Evolutionary conservation across 768 basidiomycete species (phyloP).

Genomic region (Lyophyllum decastes): DNA sequence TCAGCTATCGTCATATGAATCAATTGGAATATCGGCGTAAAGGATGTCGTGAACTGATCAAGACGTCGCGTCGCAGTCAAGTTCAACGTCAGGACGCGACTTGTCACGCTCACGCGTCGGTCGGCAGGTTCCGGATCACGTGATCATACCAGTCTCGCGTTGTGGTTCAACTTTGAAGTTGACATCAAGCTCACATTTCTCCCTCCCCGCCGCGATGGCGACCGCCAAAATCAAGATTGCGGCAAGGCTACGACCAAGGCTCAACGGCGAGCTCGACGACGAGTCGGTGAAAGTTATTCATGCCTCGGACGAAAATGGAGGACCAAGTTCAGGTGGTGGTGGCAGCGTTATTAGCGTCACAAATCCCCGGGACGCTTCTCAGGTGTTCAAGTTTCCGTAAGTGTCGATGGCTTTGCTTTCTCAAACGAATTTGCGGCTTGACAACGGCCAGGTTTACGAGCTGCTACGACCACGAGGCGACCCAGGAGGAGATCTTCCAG

Average conservation of each 20-base stretch:
- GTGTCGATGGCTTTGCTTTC: conserved; percentile 20
- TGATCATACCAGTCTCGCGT: not conserved
- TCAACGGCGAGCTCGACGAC: conserved; percentile 64
- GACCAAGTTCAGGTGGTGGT: conserved; percentile 31
- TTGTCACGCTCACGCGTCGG: not conserved
- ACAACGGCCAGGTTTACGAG: conserved; percentile 59
- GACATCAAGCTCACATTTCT: not conserved
- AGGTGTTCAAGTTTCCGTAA: conserved; percentile 80
- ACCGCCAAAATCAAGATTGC: conserved; percentile 68
- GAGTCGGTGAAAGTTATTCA: conserved; percentile 56
- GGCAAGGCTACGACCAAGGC: conserved; percentile 68
- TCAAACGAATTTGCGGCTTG: not conserved
- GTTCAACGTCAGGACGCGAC: not conserved
- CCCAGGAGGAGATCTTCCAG: conserved; percentile 77
- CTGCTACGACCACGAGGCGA: conserved; percentile 70
- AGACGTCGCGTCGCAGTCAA: not conserved
- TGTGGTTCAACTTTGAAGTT: conserved; percentile 4
- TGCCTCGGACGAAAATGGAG: conserved; percentile 31
- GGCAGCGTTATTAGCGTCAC: conserved; percentile 60
- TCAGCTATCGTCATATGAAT: not conserved
- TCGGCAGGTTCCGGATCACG: conserved; percentile 7
- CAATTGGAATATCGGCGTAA: not conserved
- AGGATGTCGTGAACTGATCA: not conserved
- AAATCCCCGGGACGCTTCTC: conserved; percentile 68
- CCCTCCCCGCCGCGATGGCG: conserved; percentile 22